phyloP scores from a whole-genome alignment of 805 yeast genomes.

The Brettanomyces anomalus region DNA sequence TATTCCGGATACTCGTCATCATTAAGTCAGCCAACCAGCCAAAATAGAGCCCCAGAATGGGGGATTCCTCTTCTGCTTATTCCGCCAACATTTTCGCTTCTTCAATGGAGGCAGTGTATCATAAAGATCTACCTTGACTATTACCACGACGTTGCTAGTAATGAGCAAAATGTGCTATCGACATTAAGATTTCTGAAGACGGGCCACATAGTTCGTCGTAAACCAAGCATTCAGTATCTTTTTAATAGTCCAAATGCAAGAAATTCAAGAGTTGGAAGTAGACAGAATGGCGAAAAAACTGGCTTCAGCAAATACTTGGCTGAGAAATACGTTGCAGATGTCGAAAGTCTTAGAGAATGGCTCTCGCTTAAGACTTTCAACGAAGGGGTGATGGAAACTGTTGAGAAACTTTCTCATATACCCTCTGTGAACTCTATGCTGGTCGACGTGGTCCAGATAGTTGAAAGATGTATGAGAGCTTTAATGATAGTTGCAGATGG shows the following conservation, averaged over 20 bases:
- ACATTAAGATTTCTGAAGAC: conserved; percentile 4
- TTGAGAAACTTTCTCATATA: conserved; percentile 13
- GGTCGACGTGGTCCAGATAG: conserved; percentile 18
- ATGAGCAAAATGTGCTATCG: conserved; percentile 1
- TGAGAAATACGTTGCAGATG: conserved; percentile 10
- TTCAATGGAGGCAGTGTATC: conserved; percentile 16
- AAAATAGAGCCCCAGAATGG: background rate
- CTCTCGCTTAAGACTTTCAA: conserved; percentile 15
- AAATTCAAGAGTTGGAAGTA: too few species aligned
- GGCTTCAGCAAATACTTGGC: conserved; percentile 9
- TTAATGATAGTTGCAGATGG: conserved; percentile 10
- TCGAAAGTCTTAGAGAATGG: conserved; percentile 16
- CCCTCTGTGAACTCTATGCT: conserved; percentile 13
- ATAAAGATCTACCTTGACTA: conserved; percentile 13
- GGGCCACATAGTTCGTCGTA: background rate
- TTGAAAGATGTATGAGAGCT: conserved; percentile 15
- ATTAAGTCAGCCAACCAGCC: too few species aligned
- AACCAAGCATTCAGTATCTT: background rate
- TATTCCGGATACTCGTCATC: too few species aligned
- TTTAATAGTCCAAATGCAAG: too few species aligned
- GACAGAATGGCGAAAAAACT: background rate
- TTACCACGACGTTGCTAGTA: background rate
- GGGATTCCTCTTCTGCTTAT: conserved; percentile 10
- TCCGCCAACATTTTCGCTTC: conserved; percentile 18
- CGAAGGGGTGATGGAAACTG: conserved; percentile 19